These are phyloP conservation scores for Prototheca cutis DNA, from an alignment of 163 green algal species.

Conservation along the genomic window DNA sequence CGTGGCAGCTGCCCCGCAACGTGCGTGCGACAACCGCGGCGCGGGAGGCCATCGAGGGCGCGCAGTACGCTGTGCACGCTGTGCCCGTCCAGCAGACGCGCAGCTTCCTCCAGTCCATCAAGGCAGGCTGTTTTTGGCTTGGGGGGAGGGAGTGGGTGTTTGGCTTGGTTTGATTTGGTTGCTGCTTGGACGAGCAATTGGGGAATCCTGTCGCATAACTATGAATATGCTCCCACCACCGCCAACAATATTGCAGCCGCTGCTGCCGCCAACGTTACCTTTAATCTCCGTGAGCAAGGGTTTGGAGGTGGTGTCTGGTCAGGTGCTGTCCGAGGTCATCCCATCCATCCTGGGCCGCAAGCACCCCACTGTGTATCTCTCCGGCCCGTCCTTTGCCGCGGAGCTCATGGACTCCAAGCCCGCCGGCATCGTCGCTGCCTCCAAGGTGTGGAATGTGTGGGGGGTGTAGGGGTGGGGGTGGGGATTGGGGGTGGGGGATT, in stretches of 20 bases:
- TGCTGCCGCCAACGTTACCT: slow-evolving; percentile 68
- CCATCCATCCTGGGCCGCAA: slow-evolving; percentile 62
- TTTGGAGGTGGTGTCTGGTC: slow-evolving; percentile 64
- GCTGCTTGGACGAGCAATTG: no score
- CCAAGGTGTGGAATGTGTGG: slow-evolving; percentile 44
- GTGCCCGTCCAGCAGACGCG: slow-evolving; percentile 88
- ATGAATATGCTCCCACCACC: not conserved
- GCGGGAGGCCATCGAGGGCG: slow-evolving; percentile 65
- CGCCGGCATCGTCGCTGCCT: slow-evolving; percentile 77
- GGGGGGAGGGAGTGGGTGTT: no score
- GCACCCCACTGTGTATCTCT: slow-evolving; percentile 85
- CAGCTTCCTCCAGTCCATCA: slow-evolving; percentile 56
- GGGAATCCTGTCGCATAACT: no score
- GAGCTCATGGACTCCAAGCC: slow-evolving; percentile 80
- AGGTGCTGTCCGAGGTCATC: slow-evolving; percentile 92
- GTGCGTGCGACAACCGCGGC: slow-evolving; percentile 79
- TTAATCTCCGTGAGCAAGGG: slow-evolving; percentile 92
- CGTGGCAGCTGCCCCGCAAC: slow-evolving; percentile 77
- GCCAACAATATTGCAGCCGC: slow-evolving; percentile 26
- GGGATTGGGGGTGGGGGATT: no score
- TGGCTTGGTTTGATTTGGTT: no score
- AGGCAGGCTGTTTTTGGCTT: no score
- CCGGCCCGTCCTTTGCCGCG: slow-evolving; percentile 85
- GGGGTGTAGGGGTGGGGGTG: no score
- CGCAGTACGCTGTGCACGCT: slow-evolving; percentile 84